Evolutionary conservation across 805 yeast genomes (phyloP).

Genomic region (Soucietia sequanensis): DNA sequence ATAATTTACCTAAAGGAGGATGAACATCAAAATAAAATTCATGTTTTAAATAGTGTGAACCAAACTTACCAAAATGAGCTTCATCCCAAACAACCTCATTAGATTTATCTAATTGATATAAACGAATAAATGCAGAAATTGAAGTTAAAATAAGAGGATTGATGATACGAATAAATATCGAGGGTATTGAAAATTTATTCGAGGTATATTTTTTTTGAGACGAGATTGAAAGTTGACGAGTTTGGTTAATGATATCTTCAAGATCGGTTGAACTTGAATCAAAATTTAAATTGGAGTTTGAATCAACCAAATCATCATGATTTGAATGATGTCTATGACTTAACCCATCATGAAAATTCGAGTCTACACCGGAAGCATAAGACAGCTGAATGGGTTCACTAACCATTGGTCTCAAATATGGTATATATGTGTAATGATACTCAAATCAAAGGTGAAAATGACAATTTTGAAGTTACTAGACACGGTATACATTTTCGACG

Average conservation of each 20-base stretch:
- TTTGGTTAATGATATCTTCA: conserved; percentile 4
- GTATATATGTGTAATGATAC: too few species aligned
- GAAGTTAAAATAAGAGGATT: conserved; percentile 36
- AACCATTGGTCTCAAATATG: too few species aligned
- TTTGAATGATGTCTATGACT: too few species aligned
- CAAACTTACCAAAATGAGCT: conserved; percentile 97
- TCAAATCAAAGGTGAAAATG: too few species aligned
- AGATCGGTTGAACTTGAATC: too few species aligned
- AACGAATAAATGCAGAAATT: conserved; percentile 51
- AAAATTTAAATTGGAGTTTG: too few species aligned
- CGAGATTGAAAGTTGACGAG: conserved; percentile 1
- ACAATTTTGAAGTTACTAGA: too few species aligned
- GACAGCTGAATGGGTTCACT: too few species aligned
- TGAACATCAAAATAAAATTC: conserved; percentile 96
- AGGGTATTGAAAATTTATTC: background rate
- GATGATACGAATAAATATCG: conserved; percentile 12
- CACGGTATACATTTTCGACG: too few species aligned
- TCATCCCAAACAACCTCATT: conserved; percentile 93
- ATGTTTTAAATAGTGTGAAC: conserved; percentile 82
- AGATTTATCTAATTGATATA: conserved; percentile 71
- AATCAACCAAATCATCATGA: too few species aligned
- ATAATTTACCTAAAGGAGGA: conserved; percentile 95
- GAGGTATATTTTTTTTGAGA: background rate
- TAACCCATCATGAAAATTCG: too few species aligned
- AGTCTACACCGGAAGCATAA: too few species aligned